Conservation (phyloP, 352 stramenopile species). For the Pythium vanterpoolii region DNA sequence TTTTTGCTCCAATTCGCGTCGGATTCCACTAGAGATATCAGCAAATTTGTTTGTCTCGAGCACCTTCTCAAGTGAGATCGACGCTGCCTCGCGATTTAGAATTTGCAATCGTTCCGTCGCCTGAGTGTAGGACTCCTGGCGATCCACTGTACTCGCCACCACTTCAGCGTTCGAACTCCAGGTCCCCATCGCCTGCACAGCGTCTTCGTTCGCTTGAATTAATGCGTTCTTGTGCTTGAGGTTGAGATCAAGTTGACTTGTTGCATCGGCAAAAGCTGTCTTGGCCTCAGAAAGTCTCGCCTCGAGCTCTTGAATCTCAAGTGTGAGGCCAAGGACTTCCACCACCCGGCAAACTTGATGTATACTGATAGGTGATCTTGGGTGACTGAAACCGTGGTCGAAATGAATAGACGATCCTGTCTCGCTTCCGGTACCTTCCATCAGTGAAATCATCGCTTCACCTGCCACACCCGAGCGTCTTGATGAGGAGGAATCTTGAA, state of each 20-base stretch:
- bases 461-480: slow-evolving; percentile 12
- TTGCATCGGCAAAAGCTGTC: slow-evolving; percentile 25
- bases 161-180: slow-evolving; percentile 17
- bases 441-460: slow-evolving; percentile 5
- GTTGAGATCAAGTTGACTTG: slow-evolving; percentile 27
- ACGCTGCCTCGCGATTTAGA: not conserved
- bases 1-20: slow-evolving; percentile 37
- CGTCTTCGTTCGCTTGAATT: slow-evolving; percentile 26
- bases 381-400: not conserved
- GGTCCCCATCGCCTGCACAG: slow-evolving; percentile 42
- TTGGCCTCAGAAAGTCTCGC: slow-evolving; percentile 20
- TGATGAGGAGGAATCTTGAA: not conserved
- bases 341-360: slow-evolving; percentile 41
- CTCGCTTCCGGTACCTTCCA: slow-evolving; percentile 25
- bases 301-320: slow-evolving; percentile 50
- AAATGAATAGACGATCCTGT: slow-evolving; percentile 34
- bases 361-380: slow-evolving; percentile 27
- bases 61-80: not conserved
- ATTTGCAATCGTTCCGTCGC: not conserved
- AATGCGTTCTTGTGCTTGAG: slow-evolving; percentile 28
- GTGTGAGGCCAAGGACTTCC: slow-evolving; percentile 46
- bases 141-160: not conserved
- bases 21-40: not conserved
- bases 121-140: not conserved
- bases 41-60: not conserved